Conservation (phyloP, 2,329 filamentous ascomycete genomes). For the Biscogniauxia mediterranea region DNA sequence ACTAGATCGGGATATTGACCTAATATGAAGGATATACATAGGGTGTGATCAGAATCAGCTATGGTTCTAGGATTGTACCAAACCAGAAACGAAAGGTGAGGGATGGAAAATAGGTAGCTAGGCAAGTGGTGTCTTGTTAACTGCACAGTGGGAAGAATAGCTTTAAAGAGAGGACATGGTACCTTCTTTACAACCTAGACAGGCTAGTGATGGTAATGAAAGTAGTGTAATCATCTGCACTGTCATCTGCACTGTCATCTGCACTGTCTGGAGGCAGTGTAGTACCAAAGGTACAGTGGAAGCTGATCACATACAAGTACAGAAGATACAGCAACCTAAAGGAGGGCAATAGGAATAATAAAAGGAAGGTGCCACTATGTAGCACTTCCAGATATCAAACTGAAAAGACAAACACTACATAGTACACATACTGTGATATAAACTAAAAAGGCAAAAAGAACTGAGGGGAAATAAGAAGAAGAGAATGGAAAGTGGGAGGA, state of each 20-base stretch:
- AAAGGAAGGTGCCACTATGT: slow-evolving; percentile 62
- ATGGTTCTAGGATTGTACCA: too few relatives aligned
- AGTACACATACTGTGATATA: too few relatives aligned
- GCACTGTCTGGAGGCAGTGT: slow-evolving; percentile 70
- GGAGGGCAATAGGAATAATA: slow-evolving; percentile 79
- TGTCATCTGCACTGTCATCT: slow-evolving; percentile 58
- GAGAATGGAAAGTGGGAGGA: slow-evolving; percentile 30
- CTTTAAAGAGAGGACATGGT: not conserved
- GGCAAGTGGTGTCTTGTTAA: too few relatives aligned
- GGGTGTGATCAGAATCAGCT: too few relatives aligned
- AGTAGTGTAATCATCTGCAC: slow-evolving; percentile 50
- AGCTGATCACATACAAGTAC: slow-evolving; percentile 63
- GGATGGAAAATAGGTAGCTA: too few relatives aligned
- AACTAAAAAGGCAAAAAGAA: slow-evolving; percentile 48
- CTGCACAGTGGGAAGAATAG: too few relatives aligned
- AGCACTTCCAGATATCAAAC: slow-evolving; percentile 85
- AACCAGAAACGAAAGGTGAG: too few relatives aligned
- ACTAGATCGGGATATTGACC: too few relatives aligned
- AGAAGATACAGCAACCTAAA: slow-evolving; percentile 50
- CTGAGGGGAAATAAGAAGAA: slow-evolving; percentile 49
- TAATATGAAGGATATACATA: too few relatives aligned
- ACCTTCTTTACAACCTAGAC: slow-evolving; percentile 54
- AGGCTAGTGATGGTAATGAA: slow-evolving; percentile 52
- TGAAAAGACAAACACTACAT: slow-evolving; percentile 93
- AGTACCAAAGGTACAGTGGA: slow-evolving; percentile 69